These are phyloP conservation scores for Salix caprea DNA, from an alignment of 345 rosid species.

Conservation along the genomic window DNA sequence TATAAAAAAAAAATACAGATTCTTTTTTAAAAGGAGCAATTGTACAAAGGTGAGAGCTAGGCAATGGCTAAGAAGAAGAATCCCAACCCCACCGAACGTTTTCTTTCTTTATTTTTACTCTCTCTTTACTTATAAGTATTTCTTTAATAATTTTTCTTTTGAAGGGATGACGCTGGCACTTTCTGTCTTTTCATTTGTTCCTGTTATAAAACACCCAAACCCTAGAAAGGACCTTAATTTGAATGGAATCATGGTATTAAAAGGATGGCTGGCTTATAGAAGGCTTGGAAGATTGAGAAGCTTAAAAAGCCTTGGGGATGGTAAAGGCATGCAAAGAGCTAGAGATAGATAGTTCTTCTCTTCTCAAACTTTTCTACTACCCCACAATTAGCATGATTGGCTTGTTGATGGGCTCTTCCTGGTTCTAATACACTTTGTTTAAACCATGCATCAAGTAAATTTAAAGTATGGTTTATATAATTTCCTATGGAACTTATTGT, in stretches of 20 bases:
- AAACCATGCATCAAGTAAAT: constrained; percentile 1
- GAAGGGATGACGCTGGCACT: constrained; percentile 36
- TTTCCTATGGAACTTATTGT: not conserved
- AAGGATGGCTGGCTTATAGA: constrained; percentile 24
- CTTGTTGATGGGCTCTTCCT: constrained; percentile 16
- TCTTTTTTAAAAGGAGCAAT: not conserved
- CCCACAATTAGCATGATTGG: constrained; percentile 33
- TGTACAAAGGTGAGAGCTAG: not conserved
- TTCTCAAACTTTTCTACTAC: constrained; percentile 28
- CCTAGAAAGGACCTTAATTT: constrained; percentile 48
- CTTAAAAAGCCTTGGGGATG: constrained; percentile 14
- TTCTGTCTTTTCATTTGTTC: constrained; percentile 41
- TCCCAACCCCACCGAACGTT: constrained; percentile 1
- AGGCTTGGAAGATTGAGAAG: constrained; percentile 9
- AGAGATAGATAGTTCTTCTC: constrained; percentile 6
- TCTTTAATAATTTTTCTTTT: constrained; percentile 22
- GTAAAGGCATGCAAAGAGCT: constrained; percentile 14
- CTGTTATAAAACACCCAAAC: constrained; percentile 61
- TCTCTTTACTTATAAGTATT: not conserved
- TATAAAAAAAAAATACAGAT: not conserved
- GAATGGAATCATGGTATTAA: constrained; percentile 31
- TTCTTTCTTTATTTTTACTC: not conserved
- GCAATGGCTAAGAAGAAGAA: not conserved
- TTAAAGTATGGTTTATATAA: not conserved
- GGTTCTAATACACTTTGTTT: not conserved